Percentiles rank a stretch among this genome's conserved stretches.
Conservation (phyloP, 495 filamentous ascomycete genomes). For the Hamigera avellanea region DNA sequence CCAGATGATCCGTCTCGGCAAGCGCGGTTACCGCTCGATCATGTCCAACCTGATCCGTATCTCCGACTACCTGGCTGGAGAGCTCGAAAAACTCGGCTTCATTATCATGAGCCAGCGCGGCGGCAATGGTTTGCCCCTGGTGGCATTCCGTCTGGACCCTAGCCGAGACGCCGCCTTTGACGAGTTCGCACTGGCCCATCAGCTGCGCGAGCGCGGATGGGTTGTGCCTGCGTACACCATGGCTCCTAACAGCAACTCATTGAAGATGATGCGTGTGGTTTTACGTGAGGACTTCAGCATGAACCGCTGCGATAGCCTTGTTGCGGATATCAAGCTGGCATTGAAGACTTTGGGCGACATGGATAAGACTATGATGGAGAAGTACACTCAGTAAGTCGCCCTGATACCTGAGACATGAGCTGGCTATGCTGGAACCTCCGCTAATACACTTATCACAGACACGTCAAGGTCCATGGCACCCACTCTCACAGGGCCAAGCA, state of each 20-base stretch:
- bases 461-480: slow-evolving; percentile 39
- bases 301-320: slow-evolving; percentile 52
- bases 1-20: slow-evolving; percentile 84
- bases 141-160: slow-evolving; percentile 66
- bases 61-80: slow-evolving; percentile 63
- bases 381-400: slow-evolving; percentile 44
- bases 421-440: neutral
- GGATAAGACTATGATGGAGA: slow-evolving; percentile 50
- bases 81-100: slow-evolving; percentile 64
- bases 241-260: slow-evolving; percentile 56
- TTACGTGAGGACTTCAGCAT: slow-evolving; percentile 71
- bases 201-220: slow-evolving; percentile 62
- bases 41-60: slow-evolving; percentile 81
- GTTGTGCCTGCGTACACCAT: slow-evolving; percentile 76
- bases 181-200: slow-evolving; percentile 61
- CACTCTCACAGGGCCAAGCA: slow-evolving; percentile 36
- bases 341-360: slow-evolving; percentile 50
- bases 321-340: slow-evolving; percentile 55
- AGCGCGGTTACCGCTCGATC: slow-evolving; percentile 75
- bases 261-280: slow-evolving; percentile 71
- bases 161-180: slow-evolving; percentile 52
- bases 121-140: slow-evolving; percentile 70
- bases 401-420: neutral
- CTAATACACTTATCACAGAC: slow-evolving; percentile 6
- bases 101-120: slow-evolving; percentile 68